Evolutionary conservation across 2,329 filamentous ascomycete genomes (phyloP), one percentile per base, ranked within the genome.

Genomic region (Macroventuria anomochaeta): DNA sequence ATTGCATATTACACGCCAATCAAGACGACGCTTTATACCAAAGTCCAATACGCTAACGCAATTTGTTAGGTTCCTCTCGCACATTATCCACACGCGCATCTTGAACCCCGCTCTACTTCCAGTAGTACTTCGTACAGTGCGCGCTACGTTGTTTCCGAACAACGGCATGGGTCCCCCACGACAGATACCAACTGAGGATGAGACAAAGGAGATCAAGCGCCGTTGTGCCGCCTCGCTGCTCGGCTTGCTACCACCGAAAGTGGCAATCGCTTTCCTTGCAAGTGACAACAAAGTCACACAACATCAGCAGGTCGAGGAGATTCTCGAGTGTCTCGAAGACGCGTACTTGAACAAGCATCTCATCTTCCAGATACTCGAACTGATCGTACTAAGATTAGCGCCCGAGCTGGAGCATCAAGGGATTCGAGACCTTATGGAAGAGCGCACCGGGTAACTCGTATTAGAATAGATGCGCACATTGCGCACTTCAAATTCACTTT

Each of bases 321-420:
- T 92, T 38, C 80, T 97, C 39, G 85, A 89, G 64, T 80, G 93
- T 31, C 88, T 96, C 62, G 85, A 84, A 13, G 92, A 97, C 75
- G 80, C 83, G 44, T 96, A 96, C 76, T 88, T 92, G 76, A 99
- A 99, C 77, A 96, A 93, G 77, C 92, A 97, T 76, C 79, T 97
- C 26, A 79, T 96, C 63, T 96, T 96, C 69, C 82, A 85, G 37
- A 80, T 95, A 40, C 77, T 97, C 28, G 95, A 99, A 76, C 76
- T 93, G 53, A 72, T 96, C 2, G 79, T 97, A n/a, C 84, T 91
- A 51, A 85, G 88, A 60, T 75, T 97, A 57, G 84, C 96, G 69
- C 95, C 95, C 4, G 95, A 99, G 77, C 73, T 97, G 65, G 82
- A 82, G 47, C 88, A 91, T 65, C 86, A 85, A 70, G 85, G 86